Evolutionary conservation across 2,329 filamentous ascomycete species (phyloP).

Genomic region (Helotiales sp.): DNA sequence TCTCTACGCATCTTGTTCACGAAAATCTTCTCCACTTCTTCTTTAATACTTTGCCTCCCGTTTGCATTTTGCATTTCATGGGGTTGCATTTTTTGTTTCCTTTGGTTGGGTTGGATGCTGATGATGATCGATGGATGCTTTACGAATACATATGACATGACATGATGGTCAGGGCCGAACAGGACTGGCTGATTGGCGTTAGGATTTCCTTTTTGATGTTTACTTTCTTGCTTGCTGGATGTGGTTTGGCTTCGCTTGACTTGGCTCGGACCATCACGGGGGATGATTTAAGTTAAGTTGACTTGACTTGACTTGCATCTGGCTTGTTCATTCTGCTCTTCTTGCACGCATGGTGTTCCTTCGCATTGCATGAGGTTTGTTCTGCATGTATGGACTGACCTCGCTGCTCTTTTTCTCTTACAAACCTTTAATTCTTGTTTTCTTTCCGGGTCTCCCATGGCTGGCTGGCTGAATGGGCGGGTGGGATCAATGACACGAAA

Average conservation of each 20-base stretch:
- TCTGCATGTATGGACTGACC: neutral
- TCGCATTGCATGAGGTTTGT: neutral
- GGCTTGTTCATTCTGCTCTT: neutral
- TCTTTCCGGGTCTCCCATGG: neutral
- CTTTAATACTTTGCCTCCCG: conserved; percentile 1
- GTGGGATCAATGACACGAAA: too few species aligned
- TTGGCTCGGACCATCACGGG: neutral
- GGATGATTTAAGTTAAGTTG: neutral
- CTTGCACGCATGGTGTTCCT: neutral
- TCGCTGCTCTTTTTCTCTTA: neutral
- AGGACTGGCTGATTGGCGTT: conserved; percentile 11
- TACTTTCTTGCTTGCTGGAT: neutral
- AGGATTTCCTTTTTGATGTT: neutral
- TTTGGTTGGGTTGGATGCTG: neutral
- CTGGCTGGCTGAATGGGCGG: too few species aligned
- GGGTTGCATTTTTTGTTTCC: neutral
- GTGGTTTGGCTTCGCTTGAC: neutral
- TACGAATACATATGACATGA: conserved; percentile 5
- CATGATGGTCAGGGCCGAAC: neutral
- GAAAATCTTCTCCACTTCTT: neutral
- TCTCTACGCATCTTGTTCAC: neutral
- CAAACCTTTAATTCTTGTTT: neutral
- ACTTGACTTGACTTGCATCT: neutral
- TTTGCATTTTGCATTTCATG: conserved; percentile 17
- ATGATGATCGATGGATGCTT: neutral